Base-by-base conservation (phyloP, 345 rosid genomes). In the Acer saccharum region DNA sequence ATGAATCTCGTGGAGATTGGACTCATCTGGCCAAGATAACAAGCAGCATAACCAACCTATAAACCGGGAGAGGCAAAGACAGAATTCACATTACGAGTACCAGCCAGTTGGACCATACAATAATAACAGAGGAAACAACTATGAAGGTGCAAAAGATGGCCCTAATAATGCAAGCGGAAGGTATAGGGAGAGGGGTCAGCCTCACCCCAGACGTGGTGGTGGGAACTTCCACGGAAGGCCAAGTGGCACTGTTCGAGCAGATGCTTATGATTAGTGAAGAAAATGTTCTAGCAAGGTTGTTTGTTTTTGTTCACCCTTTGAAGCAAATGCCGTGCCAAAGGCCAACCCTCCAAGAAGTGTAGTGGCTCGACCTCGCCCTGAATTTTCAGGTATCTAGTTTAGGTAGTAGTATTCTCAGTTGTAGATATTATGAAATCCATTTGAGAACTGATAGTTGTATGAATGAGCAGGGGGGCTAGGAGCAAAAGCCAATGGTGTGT, bases 1-100 rank as follows among this genome's bases (percentile, higher is more conserved):
- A 89, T 50, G 97, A 90, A 66, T 76, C 90, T 61, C 87, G 62
- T 72, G 94, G 90, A 66, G 98, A 93, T 29, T 86, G 95, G 98
- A 87, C 76, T 82, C 89, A 79, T 77, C 84, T 65, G 88, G 83
- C 76, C 93, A 87, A 77, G 94, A 89, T 77, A 81, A 79, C 63
- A 85, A 72, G 80, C 91, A 86, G 23, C 88, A 86, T 68, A 89
- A 81, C 72, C 82, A 77, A 46, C 78, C 82, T 67, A 82, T 80
- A 18, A 84, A 85, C 80, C 78, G 93, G 81, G 98, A 90, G 66
- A 84, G 93, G 83, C 91, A 80, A 76, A 88, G 87, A 80, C 92
- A 78, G n/a, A 84, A 78, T 76, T n/a, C 86, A 17, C 93, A 91
- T 77, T 94, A 81, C 11, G 95, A 92, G 77, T 96, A 91, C 84